These are phyloP conservation scores for Houttuynia cordata DNA, from an alignment of 164 flowering plant species.

Conservation along the genomic window DNA sequence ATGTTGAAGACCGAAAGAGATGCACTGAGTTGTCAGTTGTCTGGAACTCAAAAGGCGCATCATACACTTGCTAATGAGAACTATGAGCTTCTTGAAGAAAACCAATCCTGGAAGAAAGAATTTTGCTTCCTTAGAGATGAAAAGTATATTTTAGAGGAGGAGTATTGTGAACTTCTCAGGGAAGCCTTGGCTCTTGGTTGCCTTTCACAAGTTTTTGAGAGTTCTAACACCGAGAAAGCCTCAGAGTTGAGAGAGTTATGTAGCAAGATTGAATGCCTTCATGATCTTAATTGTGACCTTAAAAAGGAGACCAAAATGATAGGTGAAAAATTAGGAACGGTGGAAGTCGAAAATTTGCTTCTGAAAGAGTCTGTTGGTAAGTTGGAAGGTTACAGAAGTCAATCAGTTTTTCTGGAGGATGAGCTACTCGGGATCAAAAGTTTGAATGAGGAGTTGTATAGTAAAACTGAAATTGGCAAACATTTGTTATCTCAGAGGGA, in stretches of 20 bases:
- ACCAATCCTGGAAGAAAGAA: slow-evolving; percentile 26
- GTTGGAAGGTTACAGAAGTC: slow-evolving; percentile 7
- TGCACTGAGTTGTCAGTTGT: slow-evolving; percentile 15
- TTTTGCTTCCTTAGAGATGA: slow-evolving; percentile 33
- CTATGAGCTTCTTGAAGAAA: slow-evolving; percentile 26
- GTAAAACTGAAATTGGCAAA: slow-evolving; percentile 22
- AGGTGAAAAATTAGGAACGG: slow-evolving; percentile 22
- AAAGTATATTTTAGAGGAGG: slow-evolving; percentile 36
- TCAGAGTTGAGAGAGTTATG: slow-evolving; percentile 24
- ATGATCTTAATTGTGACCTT: slow-evolving; percentile 24
- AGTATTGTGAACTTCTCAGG: slow-evolving; percentile 25
- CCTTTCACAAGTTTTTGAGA: slow-evolving; percentile 40
- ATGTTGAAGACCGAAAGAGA: slow-evolving; percentile 24
- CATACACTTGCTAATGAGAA: slow-evolving; percentile 26
- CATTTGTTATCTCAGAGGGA: slow-evolving; percentile 34
- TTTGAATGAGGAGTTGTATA: slow-evolving; percentile 25
- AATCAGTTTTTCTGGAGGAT: slow-evolving; percentile 13
- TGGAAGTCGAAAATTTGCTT: slow-evolving; percentile 32
- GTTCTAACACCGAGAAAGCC: slow-evolving; percentile 37
- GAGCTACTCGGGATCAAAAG: slow-evolving; percentile 29
- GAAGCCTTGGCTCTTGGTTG: slow-evolving; percentile 31
- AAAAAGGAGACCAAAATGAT: slow-evolving; percentile 21
- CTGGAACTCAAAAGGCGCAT: slow-evolving; percentile 23
- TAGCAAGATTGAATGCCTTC: slow-evolving; percentile 29
- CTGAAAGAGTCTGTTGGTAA: slow-evolving; percentile 35